Base-by-base conservation (phyloP, 257 asterid species). In the Vinca minor region DNA sequence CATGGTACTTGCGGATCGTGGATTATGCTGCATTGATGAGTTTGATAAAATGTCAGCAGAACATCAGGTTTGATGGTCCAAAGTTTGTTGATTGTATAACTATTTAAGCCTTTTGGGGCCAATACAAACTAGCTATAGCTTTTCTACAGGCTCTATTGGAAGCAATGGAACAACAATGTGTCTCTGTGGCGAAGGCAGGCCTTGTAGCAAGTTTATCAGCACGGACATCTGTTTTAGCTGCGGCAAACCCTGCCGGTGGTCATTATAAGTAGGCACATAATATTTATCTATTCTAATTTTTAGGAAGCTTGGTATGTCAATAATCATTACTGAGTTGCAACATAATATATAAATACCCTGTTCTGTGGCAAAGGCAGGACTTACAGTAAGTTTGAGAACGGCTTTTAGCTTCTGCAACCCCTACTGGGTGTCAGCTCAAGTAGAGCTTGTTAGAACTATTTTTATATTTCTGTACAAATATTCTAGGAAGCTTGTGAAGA, bases 91-190 rank as follows among this genome's bases (percentile, higher is more conserved):
- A 20, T 20, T 59, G n/a, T 50, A 53, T 45, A 48, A 48, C 38
- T 65, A 75, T 59, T 70, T 65, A 49, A 38, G 28, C 60, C 62
- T 66, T n/a, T 70, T 38, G 53, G 47, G 50, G 59, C 35, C 65
- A 64, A 39, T 71, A 56, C n/a, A 7, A 58, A 63, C 73, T 73
- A 63, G 73, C 64, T 76, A 46, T 71, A 54, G 61, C 65, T 70
- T 76, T 55, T 61, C 62, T 77, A 45, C 74, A 92, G 98, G 89
- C 95, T 74, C 77, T 92, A 69, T 71, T 89, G 77, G 98, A 92
- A 84, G 98, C 98, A 15, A 92, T 92, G 98, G 98, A 92, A 74
- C 98, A 92, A 63, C 98, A 92, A 76, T 92, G 96, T 21, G 98
- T 92, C 79, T 92, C 98, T 71, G 91, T 92, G 76, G 98, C 98